Evolutionary conservation across 352 stramenopile species (phyloP), one percentile per base, ranked within the genome.

Genomic region (Blastocystis hominis): DNA sequence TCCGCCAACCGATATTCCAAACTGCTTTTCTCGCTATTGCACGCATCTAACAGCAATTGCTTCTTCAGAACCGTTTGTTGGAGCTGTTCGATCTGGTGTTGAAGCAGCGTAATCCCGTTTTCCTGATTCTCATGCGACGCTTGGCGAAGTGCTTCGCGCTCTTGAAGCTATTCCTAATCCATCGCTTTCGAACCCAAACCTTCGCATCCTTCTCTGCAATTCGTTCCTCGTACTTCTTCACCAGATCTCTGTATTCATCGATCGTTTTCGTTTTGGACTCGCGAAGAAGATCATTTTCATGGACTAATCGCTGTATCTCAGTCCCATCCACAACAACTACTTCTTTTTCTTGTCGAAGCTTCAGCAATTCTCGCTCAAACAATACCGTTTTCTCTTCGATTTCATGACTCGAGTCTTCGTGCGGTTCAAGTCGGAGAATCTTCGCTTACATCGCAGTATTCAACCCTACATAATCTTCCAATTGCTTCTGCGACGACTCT

Each of bases 11-110:
- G 46, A 34, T 84, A 84, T 30, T 84, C 72, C 55, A 84, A 46
- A 44, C 46, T 61, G 38, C 53, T 84, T 53, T 84, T 84, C 36
- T 84, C 72, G 36, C 72, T 84, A 20, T 66, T 66, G 34, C 59
- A 15, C 40, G 72, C 72, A 24, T 84, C 72, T 13, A 84, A 30
- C 38, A 84, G 30, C 38, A 84, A 40, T 53, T 84, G 72, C 46
- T 84, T 84, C 50, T 84, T 84, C 50, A 84, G 34, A 13, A 84
- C 72, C 5, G 72, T 84, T 42, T 84, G 72, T 34, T 84, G 72
- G 38, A 84, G 20, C 36, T 66, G 47, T 24, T 84, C 72, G 20
- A 84, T n/a, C 44, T 84, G 72, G 0, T 30, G 55, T 42, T 84
- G 72, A 15, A 84, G 47, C 30, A 84, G 50, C 36, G 7, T 36